Conservation (phyloP, 2,329 filamentous ascomycete genomes). For the Trichoderma sp. region DNA sequence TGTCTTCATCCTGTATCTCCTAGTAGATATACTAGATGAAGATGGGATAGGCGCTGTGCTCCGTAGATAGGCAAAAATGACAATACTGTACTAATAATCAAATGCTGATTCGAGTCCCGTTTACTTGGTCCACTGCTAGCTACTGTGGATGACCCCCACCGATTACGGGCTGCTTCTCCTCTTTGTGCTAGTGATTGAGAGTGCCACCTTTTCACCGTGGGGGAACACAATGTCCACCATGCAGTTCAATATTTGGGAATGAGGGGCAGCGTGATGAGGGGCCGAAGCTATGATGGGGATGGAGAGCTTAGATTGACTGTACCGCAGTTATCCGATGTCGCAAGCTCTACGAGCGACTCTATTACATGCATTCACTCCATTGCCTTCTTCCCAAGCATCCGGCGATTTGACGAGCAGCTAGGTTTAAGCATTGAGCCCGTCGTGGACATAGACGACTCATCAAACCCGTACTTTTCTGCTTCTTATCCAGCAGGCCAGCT, state of each 20-base stretch:
- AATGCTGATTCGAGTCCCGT: not conserved
- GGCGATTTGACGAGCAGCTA: not conserved
- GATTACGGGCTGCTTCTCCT: not conserved
- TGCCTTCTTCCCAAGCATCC: not conserved
- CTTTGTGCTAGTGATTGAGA: not conserved
- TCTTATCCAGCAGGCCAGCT: not conserved
- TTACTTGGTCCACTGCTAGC: not conserved
- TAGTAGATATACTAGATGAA: not conserved
- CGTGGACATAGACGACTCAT: not conserved
- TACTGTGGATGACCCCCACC: conserved; percentile 1
- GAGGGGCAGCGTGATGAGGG: conserved; percentile 15
- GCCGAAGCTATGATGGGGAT: not conserved
- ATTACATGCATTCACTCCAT: not conserved
- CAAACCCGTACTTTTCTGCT: not conserved
- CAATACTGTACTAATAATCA: too few relatives aligned
- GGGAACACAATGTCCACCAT: not conserved
- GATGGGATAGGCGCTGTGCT: not conserved
- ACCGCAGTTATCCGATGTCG: conserved; percentile 5
- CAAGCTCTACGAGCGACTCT: not conserved
- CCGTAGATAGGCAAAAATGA: not conserved
- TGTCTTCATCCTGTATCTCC: too few relatives aligned
- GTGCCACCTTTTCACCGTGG: not conserved
- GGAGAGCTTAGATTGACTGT: not conserved
- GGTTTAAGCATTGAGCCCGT: not conserved
- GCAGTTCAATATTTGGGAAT: not conserved